These are phyloP conservation scores for Micractinium sp. DNA, from an alignment of 139 green algal species.

Conservation along the genomic window DNA sequence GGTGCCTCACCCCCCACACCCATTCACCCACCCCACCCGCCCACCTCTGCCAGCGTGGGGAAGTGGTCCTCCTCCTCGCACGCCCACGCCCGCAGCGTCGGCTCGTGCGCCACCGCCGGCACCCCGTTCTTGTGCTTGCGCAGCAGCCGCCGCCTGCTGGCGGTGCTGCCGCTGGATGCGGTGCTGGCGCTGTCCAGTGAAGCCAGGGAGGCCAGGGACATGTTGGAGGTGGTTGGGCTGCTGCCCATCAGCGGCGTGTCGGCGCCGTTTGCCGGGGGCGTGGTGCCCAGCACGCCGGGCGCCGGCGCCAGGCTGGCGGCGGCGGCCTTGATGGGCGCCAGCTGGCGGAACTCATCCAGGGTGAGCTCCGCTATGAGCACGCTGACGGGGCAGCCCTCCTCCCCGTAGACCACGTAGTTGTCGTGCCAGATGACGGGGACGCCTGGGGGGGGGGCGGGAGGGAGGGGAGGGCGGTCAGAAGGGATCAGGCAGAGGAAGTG, in stretches of 20 bases:
- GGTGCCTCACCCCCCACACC: neutral
- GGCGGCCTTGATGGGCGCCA: conserved; percentile 49
- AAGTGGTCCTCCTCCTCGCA: conserved; percentile 70
- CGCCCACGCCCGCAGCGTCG: conserved; percentile 35
- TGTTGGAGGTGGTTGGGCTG: neutral
- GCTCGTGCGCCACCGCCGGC: conserved; percentile 31
- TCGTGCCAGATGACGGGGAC: conserved; percentile 71
- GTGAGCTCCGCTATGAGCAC: conserved; percentile 67
- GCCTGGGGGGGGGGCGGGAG: neutral
- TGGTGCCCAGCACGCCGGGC: neutral
- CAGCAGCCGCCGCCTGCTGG: conserved; percentile 29
- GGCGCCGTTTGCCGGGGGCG: neutral
- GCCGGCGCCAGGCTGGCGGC: conserved; percentile 7
- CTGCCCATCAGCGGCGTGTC: conserved; percentile 7
- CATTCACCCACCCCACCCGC: neutral
- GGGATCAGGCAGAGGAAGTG: no score
- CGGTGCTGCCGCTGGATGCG: conserved; percentile 3
- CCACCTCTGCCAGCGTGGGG: conserved; percentile 70
- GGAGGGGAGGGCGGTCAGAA: neutral
- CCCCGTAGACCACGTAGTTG: conserved; percentile 66
- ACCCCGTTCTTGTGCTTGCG: conserved; percentile 26
- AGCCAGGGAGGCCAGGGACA: neutral
- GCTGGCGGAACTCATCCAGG: conserved; percentile 65
- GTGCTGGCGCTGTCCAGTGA: neutral
- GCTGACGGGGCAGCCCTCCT: conserved; percentile 34